Evolutionary conservation across 148 eudicot species (phyloP), one percentile per base, ranked within the genome.

Genomic region (Limonium bicolor): DNA sequence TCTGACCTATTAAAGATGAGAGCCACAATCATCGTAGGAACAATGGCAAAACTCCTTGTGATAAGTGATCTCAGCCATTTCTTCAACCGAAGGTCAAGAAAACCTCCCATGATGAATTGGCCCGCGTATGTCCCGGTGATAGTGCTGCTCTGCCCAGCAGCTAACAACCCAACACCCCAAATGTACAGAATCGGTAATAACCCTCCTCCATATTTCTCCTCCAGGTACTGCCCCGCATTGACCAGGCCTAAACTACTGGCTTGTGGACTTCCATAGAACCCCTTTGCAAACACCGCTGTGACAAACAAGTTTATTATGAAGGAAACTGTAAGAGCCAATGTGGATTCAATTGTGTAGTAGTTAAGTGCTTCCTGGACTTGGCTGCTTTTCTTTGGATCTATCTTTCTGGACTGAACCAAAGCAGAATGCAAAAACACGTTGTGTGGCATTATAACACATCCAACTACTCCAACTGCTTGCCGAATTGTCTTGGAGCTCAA

Each of bases 101-200:
- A 86, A 38, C 92, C 95, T 13, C 77, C 86, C 95, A 85, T 85
- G 15, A 85, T 80, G 38, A 84, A 84, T 53, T 84, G 94, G 4
- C 88, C 88, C 2, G 94, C 94, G 29, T 84, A 85, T 29, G 95
- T 85, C 15, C 95, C 95, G 4, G 95, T 86, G 32, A 86, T 71
- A 16, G 95, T 86, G 58, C 95, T 86, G 48, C 95, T 86, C 42
- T 80, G 86, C 30, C 95, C 95, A 50, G 95, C 93, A 46, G 95
- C 74, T 51, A 86, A 67, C n/a, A 86, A 54, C 49, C 95, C 95
- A n/a, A 86, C 70, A 7, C 93, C 95, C 95, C 95, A 86, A 24
- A 86, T 74, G 58, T 86, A 86, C 6, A 86, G 64, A 36, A 86
- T 74, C 3, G 93, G 93, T 36, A 86, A 47, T 4, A 63, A 8